Percentiles rank a stretch among this genome's conserved stretches.
Conservation (phyloP, 164 flowering plant genomes). For the Umbilicus rupestris region DNA sequence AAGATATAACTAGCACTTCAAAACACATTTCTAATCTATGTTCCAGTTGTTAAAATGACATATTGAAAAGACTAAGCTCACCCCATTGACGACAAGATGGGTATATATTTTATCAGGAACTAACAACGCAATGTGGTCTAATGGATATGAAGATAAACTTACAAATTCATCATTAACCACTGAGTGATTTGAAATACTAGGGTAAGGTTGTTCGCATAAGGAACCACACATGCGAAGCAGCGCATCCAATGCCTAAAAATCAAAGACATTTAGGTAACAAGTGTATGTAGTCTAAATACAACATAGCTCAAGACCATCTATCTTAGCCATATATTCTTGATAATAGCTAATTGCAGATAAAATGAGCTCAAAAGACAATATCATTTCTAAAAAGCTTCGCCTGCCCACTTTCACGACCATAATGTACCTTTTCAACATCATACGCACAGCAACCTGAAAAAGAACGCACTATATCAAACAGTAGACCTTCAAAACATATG, state of each 20-base stretch:
- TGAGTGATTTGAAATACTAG: background rate
- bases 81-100: too few relatives aligned
- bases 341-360: background rate
- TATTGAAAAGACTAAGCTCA: too few relatives aligned
- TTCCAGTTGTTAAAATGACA: background rate
- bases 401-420: background rate
- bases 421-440: constrained; percentile 6
- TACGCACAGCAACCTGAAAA: constrained; percentile 6
- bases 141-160: background rate
- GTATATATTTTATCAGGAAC: background rate
- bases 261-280: constrained; percentile 30
- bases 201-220: background rate
- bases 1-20: constrained; percentile 7
- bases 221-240: constrained; percentile 3
- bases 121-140: background rate
- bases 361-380: background rate
- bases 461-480: background rate
- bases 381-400: background rate
- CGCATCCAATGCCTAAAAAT: background rate
- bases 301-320: background rate
- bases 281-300: background rate
- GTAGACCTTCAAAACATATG: background rate
- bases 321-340: background rate
- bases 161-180: background rate
- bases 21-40: background rate